Base-by-base conservation (phyloP, 345 rosid species). In the Eucalyptus coolabah region DNA sequence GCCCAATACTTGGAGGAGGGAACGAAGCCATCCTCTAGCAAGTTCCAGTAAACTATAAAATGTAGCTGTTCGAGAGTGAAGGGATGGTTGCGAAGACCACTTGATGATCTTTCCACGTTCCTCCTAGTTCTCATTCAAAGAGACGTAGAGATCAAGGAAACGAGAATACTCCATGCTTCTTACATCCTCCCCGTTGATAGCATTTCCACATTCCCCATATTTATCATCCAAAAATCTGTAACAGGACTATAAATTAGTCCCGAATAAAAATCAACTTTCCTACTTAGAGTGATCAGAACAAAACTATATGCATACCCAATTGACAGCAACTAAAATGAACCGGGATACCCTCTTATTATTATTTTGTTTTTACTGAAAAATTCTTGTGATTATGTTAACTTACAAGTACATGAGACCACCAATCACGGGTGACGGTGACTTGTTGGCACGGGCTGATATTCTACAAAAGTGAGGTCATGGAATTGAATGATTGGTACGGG, bases 331-430 rank as follows among this genome's bases (percentile, higher is more conserved):
- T 3, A 65, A 65, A 65, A 65, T 7, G 16, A 60, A 28, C 32
- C 1, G 4, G 5, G 10, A 65, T 30, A 14, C 17, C 8, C 72
- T 14, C 7, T 3, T 63, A 30, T 14, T 1, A 50, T 1, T 13
- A n/a, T 15, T n/a, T 8, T n/a, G 8, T 15, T n/a, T n/a, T 8
- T 8, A 10, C 37, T 6, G 18, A 30, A 65, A 14, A 30, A 6
- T 16, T 65, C 9, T 14, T 26, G 12, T 2, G 28, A 26, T 59
- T 3, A 26, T 11, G 7, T 60, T 12, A 26, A 26, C n/a, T 60
- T 1, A 6, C 15, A 26, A 26, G 67, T 60, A 60, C 0, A 2
- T 4, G 15, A 59, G 13, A 26, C 30, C 28, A 3, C 7, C 3
- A 60, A 12, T 60, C 67, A 26, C 4, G 1, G 6, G 65, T 59